A percentile compares a stretch with the other conserved stretches of the same genome.
Evolutionary conservation across 2,329 filamentous ascomycete genomes (phyloP).

Genomic region (Pyrenophora tritici-repentis): DNA sequence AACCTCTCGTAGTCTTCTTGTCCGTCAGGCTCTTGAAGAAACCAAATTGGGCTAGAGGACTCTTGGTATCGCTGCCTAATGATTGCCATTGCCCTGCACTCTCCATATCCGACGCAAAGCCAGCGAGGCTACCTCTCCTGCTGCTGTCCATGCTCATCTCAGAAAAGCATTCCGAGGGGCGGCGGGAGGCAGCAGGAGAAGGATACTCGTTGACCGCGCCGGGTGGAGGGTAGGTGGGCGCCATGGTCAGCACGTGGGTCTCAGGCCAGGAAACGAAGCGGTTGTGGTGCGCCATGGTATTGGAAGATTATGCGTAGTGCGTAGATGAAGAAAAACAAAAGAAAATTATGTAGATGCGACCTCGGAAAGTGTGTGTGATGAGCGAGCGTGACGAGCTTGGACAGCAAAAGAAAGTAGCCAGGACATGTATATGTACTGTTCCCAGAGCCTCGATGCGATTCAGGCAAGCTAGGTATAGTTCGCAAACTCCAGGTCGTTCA

Average conservation of each 20-base stretch:
- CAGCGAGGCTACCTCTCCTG: conserved; percentile 42
- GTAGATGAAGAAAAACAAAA: conserved; percentile 19
- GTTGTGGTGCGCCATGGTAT: conserved; percentile 38
- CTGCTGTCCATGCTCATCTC: conserved; percentile 35
- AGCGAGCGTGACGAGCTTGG: conserved; percentile 33
- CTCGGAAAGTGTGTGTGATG: conserved; percentile 1
- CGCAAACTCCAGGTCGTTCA: conserved; percentile 18
- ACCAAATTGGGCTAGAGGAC: conserved; percentile 45
- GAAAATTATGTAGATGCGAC: conserved; percentile 32
- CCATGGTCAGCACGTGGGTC: conserved; percentile 41
- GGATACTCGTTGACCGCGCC: conserved; percentile 42
- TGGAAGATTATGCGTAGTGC: conserved; percentile 13
- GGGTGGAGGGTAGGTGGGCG: conserved; percentile 45
- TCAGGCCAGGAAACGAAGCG: conserved; percentile 44
- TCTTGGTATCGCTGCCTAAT: conserved; percentile 45
- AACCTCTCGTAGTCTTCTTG: conserved; percentile 79
- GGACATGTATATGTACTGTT: conserved; percentile 43
- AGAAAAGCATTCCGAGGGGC: conserved; percentile 40
- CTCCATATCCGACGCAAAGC: conserved; percentile 46
- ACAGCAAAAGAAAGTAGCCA: conserved; percentile 28
- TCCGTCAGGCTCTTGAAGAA: conserved; percentile 70
- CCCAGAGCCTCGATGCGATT: conserved; percentile 9
- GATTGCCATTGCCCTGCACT: conserved; percentile 45
- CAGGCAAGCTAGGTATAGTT: conserved; percentile 13
- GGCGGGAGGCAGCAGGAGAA: conserved; percentile 39